These are phyloP conservation scores for Fusarium torreyae DNA, from an alignment of 2,329 filamentous ascomycete species.

Conservation along the genomic window DNA sequence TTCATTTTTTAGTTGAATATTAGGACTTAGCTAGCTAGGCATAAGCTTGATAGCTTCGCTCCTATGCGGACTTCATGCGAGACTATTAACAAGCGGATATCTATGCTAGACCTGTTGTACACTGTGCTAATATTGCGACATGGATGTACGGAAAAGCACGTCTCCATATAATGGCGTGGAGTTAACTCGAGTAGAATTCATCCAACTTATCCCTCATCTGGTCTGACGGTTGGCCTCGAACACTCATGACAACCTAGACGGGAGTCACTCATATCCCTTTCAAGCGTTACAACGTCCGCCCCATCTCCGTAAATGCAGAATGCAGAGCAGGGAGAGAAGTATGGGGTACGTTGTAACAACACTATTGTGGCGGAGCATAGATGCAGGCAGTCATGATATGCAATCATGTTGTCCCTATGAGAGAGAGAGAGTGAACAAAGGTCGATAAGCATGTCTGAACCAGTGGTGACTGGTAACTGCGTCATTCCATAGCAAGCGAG, in stretches of 20 bases:
- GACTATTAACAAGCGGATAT: not conserved
- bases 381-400: constrained; percentile 27
- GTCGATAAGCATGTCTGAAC: not conserved
- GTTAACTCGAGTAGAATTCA: constrained; percentile 4
- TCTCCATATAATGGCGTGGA: constrained; percentile 26
- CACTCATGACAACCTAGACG: constrained; percentile 3
- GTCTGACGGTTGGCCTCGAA: constrained; percentile 23
- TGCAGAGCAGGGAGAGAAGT: constrained; percentile 20
- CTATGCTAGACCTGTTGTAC: not conserved
- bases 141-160: not conserved
- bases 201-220: constrained; percentile 16
- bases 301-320: constrained; percentile 1
- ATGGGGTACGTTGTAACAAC: constrained; percentile 13
- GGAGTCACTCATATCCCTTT: not conserved
- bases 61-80: too few species aligned
- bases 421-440: not conserved
- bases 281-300: constrained; percentile 4
- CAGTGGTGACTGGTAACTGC: not conserved
- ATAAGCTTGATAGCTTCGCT: not conserved
- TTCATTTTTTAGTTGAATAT: constrained; percentile 1
- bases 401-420: constrained; percentile 5
- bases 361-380: constrained; percentile 28
- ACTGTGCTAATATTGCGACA: not conserved
- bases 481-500: constrained; percentile 23
- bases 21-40: not conserved